Percentiles rank a stretch among this genome's conserved stretches.
These are phyloP conservation scores for Ophiostoma angusticollis DNA, from an alignment of 2,329 filamentous ascomycete genomes.

Conservation along the genomic window DNA sequence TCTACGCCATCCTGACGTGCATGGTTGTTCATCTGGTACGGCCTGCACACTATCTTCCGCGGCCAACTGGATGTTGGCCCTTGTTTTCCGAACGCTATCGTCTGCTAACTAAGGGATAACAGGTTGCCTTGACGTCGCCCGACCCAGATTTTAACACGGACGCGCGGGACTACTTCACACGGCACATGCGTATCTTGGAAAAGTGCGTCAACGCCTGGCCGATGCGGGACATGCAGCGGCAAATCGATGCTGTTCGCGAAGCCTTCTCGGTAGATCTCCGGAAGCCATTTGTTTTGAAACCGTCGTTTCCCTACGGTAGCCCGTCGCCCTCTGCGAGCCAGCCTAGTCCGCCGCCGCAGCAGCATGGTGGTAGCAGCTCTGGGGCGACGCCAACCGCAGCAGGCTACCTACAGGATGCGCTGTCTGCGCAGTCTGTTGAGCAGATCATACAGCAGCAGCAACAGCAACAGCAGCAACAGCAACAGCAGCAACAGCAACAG, in stretches of 20 bases:
- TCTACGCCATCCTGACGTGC: conserved; percentile 85
- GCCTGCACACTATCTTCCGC: too few relatives aligned
- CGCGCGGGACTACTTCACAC: conserved; percentile 76
- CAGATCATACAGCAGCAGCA: conserved; percentile 30
- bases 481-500: conserved; percentile 23
- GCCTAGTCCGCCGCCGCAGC: conserved; percentile 11
- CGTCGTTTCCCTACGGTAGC: conserved; percentile 76
- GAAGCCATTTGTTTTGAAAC: conserved; percentile 80
- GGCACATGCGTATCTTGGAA: conserved; percentile 90
- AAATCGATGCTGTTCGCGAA: conserved; percentile 77
- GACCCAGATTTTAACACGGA: conserved; percentile 78
- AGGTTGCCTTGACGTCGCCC: conserved; percentile 83
- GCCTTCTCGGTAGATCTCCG: conserved; percentile 80
- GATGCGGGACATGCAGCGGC: conserved; percentile 78
- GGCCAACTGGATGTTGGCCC: too few relatives aligned
- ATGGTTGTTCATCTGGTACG: conserved; percentile 86
- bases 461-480: conserved; percentile 12
- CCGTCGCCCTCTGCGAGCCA: conserved; percentile 39
- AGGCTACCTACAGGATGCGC: conserved; percentile 35
- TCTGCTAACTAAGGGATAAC: conserved; percentile 29
- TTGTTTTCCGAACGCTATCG: too few relatives aligned
- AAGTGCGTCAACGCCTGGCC: conserved; percentile 72
- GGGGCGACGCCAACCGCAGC: conserved; percentile 26
- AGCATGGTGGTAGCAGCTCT: neutral
- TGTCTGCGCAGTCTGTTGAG: conserved; percentile 37